Evolutionary conservation across 2,329 filamentous ascomycete genomes (phyloP).

Genomic region (Sporothrix globosa): DNA sequence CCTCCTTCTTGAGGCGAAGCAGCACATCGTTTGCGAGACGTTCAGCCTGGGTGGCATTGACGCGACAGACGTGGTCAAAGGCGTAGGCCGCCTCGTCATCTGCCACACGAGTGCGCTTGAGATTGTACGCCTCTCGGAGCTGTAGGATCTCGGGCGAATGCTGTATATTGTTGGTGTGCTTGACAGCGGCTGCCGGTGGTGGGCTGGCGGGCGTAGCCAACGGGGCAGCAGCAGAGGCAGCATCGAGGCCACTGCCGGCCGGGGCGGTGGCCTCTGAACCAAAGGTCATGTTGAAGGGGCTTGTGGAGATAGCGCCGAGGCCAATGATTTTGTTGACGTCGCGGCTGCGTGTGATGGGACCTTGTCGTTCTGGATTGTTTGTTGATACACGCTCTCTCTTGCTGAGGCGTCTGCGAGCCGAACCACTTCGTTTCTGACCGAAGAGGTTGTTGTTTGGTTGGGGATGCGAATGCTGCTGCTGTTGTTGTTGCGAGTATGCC

Average conservation of each 20-base stretch:
- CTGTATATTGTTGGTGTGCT: too few relatives aligned
- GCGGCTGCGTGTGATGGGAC: background rate
- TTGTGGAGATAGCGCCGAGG: constrained; percentile 20
- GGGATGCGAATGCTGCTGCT: too few relatives aligned
- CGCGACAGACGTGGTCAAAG: constrained; percentile 48
- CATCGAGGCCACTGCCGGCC: constrained; percentile 6
- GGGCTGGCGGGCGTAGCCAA: background rate
- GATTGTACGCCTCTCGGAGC: constrained; percentile 39
- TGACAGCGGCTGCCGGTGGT: background rate
- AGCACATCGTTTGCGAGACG: constrained; percentile 47
- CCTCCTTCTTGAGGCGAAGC: constrained; percentile 44
- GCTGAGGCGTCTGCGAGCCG: constrained; percentile 23
- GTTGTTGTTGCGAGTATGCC: background rate
- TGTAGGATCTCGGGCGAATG: background rate
- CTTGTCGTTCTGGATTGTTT: background rate
- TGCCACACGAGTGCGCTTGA: constrained; percentile 41
- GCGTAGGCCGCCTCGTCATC: constrained; percentile 45
- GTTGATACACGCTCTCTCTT: background rate
- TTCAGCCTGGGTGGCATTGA: constrained; percentile 45
- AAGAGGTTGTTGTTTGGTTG: background rate
- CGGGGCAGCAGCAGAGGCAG: background rate
- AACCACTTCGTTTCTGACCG: background rate
- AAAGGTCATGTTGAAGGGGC: constrained; percentile 20
- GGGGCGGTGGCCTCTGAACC: background rate
- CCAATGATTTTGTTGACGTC: constrained; percentile 14